These are phyloP conservation scores for Hyaloperonospora brassicae DNA, from an alignment of 352 stramenopile genomes.

Conservation along the genomic window DNA sequence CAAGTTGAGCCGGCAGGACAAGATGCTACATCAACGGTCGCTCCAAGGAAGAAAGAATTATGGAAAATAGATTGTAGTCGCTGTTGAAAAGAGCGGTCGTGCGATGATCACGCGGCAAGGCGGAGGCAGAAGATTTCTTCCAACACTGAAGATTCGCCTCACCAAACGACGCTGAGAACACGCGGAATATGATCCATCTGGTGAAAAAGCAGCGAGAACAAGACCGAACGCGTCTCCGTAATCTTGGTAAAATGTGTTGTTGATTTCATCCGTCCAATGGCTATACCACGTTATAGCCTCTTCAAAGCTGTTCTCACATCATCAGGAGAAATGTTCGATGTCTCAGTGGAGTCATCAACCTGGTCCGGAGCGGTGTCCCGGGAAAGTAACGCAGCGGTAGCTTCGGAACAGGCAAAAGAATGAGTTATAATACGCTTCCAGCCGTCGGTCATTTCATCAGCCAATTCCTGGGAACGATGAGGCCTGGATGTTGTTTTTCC, in stretches of 20 bases:
- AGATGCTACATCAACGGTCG: background rate
- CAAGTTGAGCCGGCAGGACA: background rate
- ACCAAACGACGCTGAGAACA: too few relatives aligned
- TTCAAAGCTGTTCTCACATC: constrained; percentile 17
- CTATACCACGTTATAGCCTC: background rate
- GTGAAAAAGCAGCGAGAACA: background rate
- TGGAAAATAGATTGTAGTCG: too few relatives aligned
- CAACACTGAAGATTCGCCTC: too few relatives aligned
- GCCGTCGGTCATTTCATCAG: background rate
- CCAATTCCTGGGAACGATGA: background rate
- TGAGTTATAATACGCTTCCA: background rate
- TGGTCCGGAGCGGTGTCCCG: background rate
- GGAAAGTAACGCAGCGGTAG: background rate
- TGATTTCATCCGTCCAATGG: constrained; percentile 1
- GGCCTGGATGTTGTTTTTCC: background rate
- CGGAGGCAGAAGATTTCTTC: too few relatives aligned
- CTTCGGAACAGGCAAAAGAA: background rate
- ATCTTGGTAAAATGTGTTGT: background rate
- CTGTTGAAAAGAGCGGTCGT: too few relatives aligned
- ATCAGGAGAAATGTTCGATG: background rate
- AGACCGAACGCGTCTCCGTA: background rate
- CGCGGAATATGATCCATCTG: too few relatives aligned
- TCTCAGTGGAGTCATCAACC: background rate
- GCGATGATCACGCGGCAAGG: too few relatives aligned
- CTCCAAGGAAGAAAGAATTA: too few relatives aligned